Conservation (phyloP, 805 yeast species). For the Saccharomyces mikatae region DNA sequence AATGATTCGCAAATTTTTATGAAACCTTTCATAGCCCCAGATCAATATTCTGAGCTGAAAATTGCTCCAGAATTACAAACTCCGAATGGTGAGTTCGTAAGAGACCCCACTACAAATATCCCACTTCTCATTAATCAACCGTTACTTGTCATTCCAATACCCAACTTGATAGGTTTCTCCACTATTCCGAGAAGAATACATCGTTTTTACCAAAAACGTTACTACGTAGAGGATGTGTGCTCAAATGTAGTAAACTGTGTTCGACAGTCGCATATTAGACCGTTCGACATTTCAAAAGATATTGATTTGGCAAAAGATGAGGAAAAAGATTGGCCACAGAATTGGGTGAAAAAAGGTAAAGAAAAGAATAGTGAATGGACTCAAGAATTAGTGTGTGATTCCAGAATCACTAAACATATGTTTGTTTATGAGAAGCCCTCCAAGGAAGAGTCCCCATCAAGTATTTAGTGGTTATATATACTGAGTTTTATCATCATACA, state of each 20-base stretch:
- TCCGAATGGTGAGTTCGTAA: slow-evolving; percentile 15
- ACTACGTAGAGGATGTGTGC: slow-evolving; percentile 61
- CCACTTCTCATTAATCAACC: slow-evolving; percentile 73
- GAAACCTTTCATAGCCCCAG: slow-evolving; percentile 54
- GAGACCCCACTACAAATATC: slow-evolving; percentile 28
- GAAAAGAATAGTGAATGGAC: slow-evolving; percentile 84
- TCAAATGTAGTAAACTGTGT: slow-evolving; percentile 47
- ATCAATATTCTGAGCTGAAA: slow-evolving; percentile 45
- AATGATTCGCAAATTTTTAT: slow-evolving; percentile 32
- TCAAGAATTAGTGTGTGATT: slow-evolving; percentile 62
- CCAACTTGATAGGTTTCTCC: slow-evolving; percentile 70
- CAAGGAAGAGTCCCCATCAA: neutral
- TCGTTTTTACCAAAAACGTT: slow-evolving; percentile 68
- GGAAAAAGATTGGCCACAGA: slow-evolving; percentile 78
- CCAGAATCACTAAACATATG: slow-evolving; percentile 38
- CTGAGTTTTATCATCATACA: neutral
- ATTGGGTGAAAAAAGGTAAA: slow-evolving; percentile 73
- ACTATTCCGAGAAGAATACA: slow-evolving; percentile 69
- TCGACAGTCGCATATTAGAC: slow-evolving; percentile 41
- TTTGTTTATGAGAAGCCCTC: slow-evolving; percentile 1
- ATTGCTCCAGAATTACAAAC: slow-evolving; percentile 52
- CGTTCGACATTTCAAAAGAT: slow-evolving; percentile 39
- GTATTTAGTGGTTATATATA: neutral
- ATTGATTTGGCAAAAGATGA: slow-evolving; percentile 34
- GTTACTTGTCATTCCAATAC: slow-evolving; percentile 63